Evolutionary conservation across 345 rosid species (phyloP), one percentile per base, ranked within the genome.

Genomic region (Clausena lansium): DNA sequence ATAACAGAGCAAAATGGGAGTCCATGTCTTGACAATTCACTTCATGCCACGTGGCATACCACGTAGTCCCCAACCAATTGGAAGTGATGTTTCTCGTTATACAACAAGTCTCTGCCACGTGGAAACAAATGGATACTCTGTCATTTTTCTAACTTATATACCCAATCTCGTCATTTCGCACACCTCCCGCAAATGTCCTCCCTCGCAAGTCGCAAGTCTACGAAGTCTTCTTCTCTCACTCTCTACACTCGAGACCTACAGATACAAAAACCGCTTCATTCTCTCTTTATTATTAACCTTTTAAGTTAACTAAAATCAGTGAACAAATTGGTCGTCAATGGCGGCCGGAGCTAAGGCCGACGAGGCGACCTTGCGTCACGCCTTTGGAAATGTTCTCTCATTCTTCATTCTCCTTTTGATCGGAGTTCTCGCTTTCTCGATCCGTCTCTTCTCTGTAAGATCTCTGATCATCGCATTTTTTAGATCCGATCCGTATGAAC

Each of bases 371-470:
- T 81, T 93, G 84, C 89, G 98, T 35, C 36, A 87, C 69, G 99
- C 97, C 71, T 91, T 93, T 78, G 97, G 98, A 9, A 85, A 80
- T 77, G 97, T 92, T 74, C 88, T 96, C 47, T 83, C 97, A 55
- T 85, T 89, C 78, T 84, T 91, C 86, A 93, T 94, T 79, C 99
- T 96, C 78, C 38, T 96, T 76, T 89, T 96, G 86, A 93, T 94
- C 76, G 98, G 97, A 24, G 96, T 91, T 82, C 91, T 96, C 61
- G 99, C 97, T 62, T 96, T 96, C 95, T 96, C 97, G 92, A 96
- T 96, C 93, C 99, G 98, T 14, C 87, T 96, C 54, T 96, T 96
- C 90, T 96, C 99, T 60, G 99, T 96, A 81, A 89, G 93, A 66
- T 82, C 66, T 59, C 70, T 50, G 25, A 70, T 75, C 47, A 36